Evolutionary conservation across 495 filamentous ascomycete species (phyloP), one percentile per base, ranked within the genome.

Genomic region (Trichocladium uniseriatum): DNA sequence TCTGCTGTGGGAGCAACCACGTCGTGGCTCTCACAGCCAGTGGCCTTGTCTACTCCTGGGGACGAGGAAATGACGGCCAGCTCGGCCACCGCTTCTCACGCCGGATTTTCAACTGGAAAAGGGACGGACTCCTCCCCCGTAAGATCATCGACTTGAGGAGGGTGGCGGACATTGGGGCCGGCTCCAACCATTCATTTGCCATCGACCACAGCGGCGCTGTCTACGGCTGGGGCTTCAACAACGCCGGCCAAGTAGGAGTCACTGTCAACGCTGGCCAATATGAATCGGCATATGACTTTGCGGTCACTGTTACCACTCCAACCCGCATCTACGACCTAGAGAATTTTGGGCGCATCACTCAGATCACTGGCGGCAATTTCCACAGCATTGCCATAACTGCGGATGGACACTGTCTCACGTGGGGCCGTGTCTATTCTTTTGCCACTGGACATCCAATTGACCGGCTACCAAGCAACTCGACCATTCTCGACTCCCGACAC

Each of bases 141-240:
- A 77, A 83, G 47, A 83, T 82, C 13, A 70, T 86, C 16, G 77
- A 78, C 35, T 68, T 70, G 43, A 74, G 76, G 54, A 69, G 71
- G 43, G 76, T 82, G 28, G 62, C 65, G 6, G 54, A 65, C 14
- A 72, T 88, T 29, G 73, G 66, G 3, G 69, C 70, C 39, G 84
- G 84, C 29, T 69, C 73, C 14, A 80, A 83, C 56, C 81, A 86
- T 60, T 78, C 74, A 43, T 84, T 94, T 46, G 89, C 89, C 42
- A 77, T 91, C 47, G 77, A 82, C 57, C 68, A 74, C 15, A 71
- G 78, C n/a, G 81, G 78, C 20, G 72, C 79, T 22, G 80, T 90
- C 42, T 92, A 78, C 69, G 69, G 82, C 1, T 95, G 89, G 87
- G 89, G 89, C 9, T 63, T 87, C 36, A 95, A 95, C 66, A 85